Evolutionary conservation across 345 rosid genomes (phyloP).

Genomic region (Eucalyptus pumila): DNA sequence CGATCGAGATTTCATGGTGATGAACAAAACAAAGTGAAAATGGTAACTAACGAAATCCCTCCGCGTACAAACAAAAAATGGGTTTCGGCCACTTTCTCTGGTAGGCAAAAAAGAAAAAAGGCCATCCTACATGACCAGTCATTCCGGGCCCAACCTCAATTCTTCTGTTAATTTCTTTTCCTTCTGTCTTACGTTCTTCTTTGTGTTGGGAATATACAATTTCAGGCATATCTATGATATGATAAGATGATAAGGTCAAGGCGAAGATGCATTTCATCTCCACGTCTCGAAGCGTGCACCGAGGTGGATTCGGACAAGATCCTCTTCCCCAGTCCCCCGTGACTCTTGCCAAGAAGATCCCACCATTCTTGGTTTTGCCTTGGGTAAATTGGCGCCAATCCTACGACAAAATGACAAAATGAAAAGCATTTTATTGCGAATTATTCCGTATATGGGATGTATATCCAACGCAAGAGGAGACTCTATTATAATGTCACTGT

Average conservation of each 20-base stretch:
- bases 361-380: not conserved
- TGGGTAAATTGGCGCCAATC: not conserved
- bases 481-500: not conserved
- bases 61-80: not conserved
- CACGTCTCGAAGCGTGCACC: not conserved
- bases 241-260: not conserved
- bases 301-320: not conserved
- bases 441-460: accelerated
- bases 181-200: not conserved
- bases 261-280: not conserved
- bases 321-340: not conserved
- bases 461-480: not conserved
- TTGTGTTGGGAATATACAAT: not conserved
- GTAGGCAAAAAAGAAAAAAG: not conserved
- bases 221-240: not conserved
- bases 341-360: not conserved
- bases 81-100: not conserved
- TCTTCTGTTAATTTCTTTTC: not conserved
- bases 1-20: not conserved
- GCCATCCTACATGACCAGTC: not conserved
- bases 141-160: not conserved
- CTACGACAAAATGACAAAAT: not conserved
- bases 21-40: not conserved
- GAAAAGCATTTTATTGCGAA: not conserved
- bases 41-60: not conserved